Conservation (phyloP, 306 rosid species). For the Echinosophora koreensis region DNA sequence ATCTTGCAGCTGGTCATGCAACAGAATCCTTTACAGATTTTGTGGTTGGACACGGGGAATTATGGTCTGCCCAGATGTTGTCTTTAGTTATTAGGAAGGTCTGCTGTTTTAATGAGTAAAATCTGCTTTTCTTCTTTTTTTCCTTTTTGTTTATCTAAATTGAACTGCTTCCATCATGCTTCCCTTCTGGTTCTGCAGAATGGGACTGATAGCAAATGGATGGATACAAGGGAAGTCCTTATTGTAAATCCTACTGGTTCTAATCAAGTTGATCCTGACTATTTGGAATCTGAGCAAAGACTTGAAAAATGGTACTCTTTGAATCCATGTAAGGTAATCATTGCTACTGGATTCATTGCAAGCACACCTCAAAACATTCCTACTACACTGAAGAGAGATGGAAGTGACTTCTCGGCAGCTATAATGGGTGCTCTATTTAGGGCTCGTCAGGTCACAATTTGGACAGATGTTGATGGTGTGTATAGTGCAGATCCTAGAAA, state of each 20-base stretch:
- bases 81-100: slow-evolving; percentile 85
- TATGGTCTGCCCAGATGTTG: slow-evolving; percentile 96
- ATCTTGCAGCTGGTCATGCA: slow-evolving; percentile 95
- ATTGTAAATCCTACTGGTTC: slow-evolving; percentile 86
- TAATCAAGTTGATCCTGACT: slow-evolving; percentile 98
- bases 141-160: slow-evolving; percentile 30
- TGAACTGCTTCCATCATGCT: slow-evolving; percentile 36
- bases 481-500: slow-evolving; percentile 98
- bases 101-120: slow-evolving; percentile 41
- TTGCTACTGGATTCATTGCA: slow-evolving; percentile 99
- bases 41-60: slow-evolving; percentile 99
- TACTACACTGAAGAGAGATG: slow-evolving; percentile 97
- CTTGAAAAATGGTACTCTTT: slow-evolving; percentile 83
- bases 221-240: slow-evolving; percentile 99
- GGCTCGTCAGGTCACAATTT: slow-evolving; percentile 89
- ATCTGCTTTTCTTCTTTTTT: slow-evolving; percentile 8
- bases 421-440: slow-evolving; percentile 87
- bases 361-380: slow-evolving; percentile 91
- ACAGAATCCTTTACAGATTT: slow-evolving; percentile 96
- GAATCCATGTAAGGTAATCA: slow-evolving; percentile 73
- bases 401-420: slow-evolving; percentile 99
- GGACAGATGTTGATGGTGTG: slow-evolving; percentile 99
- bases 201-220: slow-evolving; percentile 89
- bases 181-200: slow-evolving; percentile 59
- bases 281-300: slow-evolving; percentile 68